These are phyloP conservation scores for Sanghuangporus baumii DNA, from an alignment of 1,284 basidiomycete species.

Conservation along the genomic window DNA sequence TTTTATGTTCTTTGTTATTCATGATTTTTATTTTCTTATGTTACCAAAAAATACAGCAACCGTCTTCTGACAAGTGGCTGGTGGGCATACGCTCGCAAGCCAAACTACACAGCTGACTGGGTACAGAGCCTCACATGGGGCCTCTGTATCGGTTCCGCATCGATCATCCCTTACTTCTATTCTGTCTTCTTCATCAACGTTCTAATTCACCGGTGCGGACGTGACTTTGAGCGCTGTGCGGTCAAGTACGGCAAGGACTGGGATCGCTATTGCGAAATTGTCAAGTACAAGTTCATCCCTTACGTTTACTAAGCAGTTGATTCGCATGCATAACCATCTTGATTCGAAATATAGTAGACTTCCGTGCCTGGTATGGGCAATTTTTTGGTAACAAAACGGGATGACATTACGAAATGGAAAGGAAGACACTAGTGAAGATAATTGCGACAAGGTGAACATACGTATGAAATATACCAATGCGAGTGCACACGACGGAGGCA, in stretches of 20 bases:
- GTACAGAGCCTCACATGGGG: conserved; percentile 90
- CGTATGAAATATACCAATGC: neutral
- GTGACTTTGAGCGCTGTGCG: conserved; percentile 92
- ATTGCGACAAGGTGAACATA: neutral
- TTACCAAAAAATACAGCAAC: conserved; percentile 47
- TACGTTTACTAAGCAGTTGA: conserved; percentile 43
- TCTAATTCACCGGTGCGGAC: conserved; percentile 79
- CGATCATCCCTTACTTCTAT: conserved; percentile 93
- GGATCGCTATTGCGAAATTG: conserved; percentile 82
- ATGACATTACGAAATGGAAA: neutral
- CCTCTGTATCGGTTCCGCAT: conserved; percentile 75
- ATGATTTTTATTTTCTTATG: conserved; percentile 16
- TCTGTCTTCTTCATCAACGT: conserved; percentile 90
- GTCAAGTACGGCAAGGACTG: conserved; percentile 95
- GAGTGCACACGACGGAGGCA: neutral
- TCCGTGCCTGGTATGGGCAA: too few relatives aligned
- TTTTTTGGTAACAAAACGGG: neutral
- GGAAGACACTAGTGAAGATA: neutral
- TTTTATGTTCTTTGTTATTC: neutral
- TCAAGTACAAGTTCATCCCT: conserved; percentile 89
- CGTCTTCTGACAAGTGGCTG: conserved; percentile 81
- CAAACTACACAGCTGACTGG: conserved; percentile 88
- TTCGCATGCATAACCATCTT: too few relatives aligned
- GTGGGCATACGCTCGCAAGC: conserved; percentile 90
- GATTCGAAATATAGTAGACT: too few relatives aligned